Evolutionary conservation across 495 filamentous ascomycete genomes (phyloP).

Genomic region (Podospora anserina): DNA sequence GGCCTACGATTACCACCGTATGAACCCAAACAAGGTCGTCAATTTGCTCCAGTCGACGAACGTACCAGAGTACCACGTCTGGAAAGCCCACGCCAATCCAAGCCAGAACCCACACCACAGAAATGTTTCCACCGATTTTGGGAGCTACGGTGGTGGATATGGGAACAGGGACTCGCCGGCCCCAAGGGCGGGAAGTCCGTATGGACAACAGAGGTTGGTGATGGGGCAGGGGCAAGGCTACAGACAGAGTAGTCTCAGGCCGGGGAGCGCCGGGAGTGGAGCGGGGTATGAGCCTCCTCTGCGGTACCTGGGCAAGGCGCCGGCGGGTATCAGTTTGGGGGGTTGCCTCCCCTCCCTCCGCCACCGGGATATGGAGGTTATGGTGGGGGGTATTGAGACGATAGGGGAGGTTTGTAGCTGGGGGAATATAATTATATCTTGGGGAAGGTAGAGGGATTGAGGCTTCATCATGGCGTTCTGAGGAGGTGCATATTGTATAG

Average conservation of each 20-base stretch:
- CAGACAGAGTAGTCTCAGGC: constrained; percentile 44
- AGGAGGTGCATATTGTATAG: neutral
- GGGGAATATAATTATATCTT: neutral
- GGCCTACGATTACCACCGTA: constrained; percentile 59
- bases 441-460: neutral
- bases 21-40: constrained; percentile 70
- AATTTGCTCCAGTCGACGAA: constrained; percentile 64
- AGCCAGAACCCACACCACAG: constrained; percentile 35
- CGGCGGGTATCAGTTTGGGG: constrained; percentile 14
- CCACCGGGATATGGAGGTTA: neutral
- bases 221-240: constrained; percentile 34
- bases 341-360: constrained; percentile 13
- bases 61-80: constrained; percentile 57
- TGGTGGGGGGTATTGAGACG: neutral
- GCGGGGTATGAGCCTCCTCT: constrained; percentile 40
- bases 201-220: constrained; percentile 20
- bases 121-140: constrained; percentile 29
- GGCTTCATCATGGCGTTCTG: neutral
- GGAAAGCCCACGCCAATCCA: constrained; percentile 28
- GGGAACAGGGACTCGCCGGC: constrained; percentile 40
- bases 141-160: constrained; percentile 15
- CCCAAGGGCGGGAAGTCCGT: constrained; percentile 42
- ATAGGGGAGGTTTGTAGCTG: neutral
- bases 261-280: constrained; percentile 39
- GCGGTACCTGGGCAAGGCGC: constrained; percentile 25